Conservation (phyloP, 2,329 filamentous ascomycete genomes). For the Macrophomina tecta region DNA sequence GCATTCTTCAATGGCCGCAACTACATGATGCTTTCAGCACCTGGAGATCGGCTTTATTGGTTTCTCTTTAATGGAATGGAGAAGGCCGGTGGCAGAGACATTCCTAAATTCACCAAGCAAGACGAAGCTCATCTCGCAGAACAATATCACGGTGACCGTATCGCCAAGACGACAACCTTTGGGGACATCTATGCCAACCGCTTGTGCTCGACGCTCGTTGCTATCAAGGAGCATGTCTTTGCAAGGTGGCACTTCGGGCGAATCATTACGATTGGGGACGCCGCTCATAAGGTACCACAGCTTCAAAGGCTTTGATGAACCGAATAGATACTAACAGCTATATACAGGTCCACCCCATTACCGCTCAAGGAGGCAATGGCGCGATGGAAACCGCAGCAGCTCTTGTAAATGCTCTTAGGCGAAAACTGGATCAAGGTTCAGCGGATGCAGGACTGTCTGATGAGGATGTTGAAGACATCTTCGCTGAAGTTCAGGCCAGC, state of each 20-base stretch:
- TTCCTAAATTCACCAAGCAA: not conserved
- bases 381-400: conserved; percentile 3
- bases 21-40: not conserved
- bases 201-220: not conserved
- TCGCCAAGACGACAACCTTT: not conserved
- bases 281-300: not conserved
- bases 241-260: not conserved
- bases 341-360: not conserved
- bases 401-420: not conserved
- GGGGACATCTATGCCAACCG: not conserved
- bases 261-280: not conserved
- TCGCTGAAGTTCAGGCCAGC: not conserved
- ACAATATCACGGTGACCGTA: not conserved
- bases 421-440: not conserved
- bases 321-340: not conserved
- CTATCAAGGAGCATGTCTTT: not conserved
- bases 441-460: not conserved
- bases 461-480: not conserved
- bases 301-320: too few relatives aligned
- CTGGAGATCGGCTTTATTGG: not conserved
- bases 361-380: not conserved
- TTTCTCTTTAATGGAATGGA: not conserved
- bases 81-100: too few relatives aligned
- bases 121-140: not conserved
- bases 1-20: too few relatives aligned